Conservation (phyloP, 768 basidiomycete species). For the Gloeopeniophorella convolvens region DNA sequence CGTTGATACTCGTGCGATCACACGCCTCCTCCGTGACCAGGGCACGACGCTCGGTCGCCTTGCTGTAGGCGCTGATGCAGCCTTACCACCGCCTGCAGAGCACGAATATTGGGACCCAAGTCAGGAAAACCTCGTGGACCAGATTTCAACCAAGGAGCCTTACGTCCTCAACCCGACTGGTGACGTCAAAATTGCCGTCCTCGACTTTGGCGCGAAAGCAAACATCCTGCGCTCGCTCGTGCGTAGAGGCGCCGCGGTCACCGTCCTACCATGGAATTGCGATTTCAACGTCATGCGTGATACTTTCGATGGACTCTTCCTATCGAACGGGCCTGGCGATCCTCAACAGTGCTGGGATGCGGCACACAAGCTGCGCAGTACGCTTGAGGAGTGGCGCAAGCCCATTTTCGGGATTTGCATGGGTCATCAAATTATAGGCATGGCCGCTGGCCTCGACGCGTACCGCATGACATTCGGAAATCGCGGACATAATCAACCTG, state of each 20-base stretch:
- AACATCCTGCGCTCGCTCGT: constrained; percentile 94
- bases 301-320: constrained; percentile 89
- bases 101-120: constrained; percentile 94
- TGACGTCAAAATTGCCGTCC: constrained; percentile 86
- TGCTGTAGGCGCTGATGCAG: constrained; percentile 70
- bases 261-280: constrained; percentile 95
- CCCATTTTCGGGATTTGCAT: constrained; percentile 99
- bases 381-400: constrained; percentile 82
- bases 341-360: constrained; percentile 86
- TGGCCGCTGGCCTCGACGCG: constrained; percentile 94
- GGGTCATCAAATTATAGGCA: constrained; percentile 97
- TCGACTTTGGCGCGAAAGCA: constrained; percentile 97
- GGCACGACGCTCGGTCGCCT: constrained; percentile 94
- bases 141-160: constrained; percentile 79
- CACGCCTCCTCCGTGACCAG: constrained; percentile 87
- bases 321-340: constrained; percentile 96
- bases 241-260: constrained; percentile 85
- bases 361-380: constrained; percentile 70
- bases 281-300: constrained; percentile 92
- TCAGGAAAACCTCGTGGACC: constrained; percentile 86
- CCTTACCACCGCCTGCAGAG: constrained; percentile 47
- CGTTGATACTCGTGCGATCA: constrained; percentile 97
- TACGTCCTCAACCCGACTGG: constrained; percentile 85
- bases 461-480: constrained; percentile 99
- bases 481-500: constrained; percentile 98